Evolutionary conservation across 305 asterid genomes (phyloP), one percentile per base, ranked within the genome.

Genomic region (Fraxinus sp.): DNA sequence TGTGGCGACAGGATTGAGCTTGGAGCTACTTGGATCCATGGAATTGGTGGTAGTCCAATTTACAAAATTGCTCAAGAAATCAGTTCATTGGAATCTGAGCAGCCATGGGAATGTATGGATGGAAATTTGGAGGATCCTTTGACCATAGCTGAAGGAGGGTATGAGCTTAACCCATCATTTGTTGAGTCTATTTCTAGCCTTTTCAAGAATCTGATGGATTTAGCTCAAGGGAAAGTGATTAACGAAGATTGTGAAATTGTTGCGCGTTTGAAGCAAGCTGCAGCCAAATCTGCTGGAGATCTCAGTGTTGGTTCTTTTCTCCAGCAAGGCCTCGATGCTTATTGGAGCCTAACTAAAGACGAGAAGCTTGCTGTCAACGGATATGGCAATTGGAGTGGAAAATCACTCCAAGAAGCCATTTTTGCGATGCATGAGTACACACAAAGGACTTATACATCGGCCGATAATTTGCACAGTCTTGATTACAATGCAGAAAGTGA

Each of bases 11-110:
- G 94, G 86, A 89, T 95, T 82, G 98, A 95, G 90, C 87, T 84
- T 77, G 98, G 98, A 2, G 98, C 98, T 18, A 95, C 98, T 20
- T 94, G 98, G 98, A 95, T 95, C 94, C 98, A 95, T 72, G 98
- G 98, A 24, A 91, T 94, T 76, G 90, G 88, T 2, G 94, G 94
- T 4, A 95, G 98, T 78, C 98, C 98, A 8, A 75, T 95, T 79
- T 86, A 92, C 64, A 81, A 91, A 78, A 95, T 95, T 33, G 98
- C 98, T 5, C 83, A 76, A 22, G 85, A 91, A 7, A 87, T 83
- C 1, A 52, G 78, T 5, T 87, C 92, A 1, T 84, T 95, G 14
- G 80, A 76, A 30, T 92, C 98, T 2, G 77, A 87, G 64, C 86
- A 88, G 88, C 97, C 98, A 0, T 95, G 97, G 98, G 98, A 95